These are phyloP conservation scores for Rhizopogon vesiculosus DNA, from an alignment of 768 basidiomycete genomes.

Conservation along the genomic window DNA sequence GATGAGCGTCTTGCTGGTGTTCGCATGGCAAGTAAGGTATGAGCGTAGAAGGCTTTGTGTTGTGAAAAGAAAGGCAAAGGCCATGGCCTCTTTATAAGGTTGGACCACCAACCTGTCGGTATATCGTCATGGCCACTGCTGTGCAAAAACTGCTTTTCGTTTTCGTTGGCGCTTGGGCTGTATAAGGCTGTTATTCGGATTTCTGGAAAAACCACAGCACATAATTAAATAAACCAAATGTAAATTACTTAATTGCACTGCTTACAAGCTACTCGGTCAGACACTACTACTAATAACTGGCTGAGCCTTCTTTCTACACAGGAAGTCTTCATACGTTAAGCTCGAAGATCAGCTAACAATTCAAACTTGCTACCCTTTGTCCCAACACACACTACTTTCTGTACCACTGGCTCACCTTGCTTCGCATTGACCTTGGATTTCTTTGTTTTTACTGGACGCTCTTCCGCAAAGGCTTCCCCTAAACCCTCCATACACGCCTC, in stretches of 20 bases:
- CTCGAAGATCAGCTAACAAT: slow-evolving; percentile 36
- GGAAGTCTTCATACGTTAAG: slow-evolving; percentile 13
- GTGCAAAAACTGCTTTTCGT: too few relatives aligned
- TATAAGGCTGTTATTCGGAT: too few relatives aligned
- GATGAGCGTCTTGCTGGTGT: slow-evolving; percentile 11
- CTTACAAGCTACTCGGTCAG: too few relatives aligned
- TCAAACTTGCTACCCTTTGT: slow-evolving; percentile 32
- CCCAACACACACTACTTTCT: slow-evolving; percentile 21
- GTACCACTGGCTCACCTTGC: not conserved
- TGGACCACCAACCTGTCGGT: too few relatives aligned
- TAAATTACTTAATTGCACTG: too few relatives aligned
- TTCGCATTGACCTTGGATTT: slow-evolving; percentile 21
- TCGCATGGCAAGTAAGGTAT: not conserved
- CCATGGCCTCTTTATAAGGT: not conserved
- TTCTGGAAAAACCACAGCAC: too few relatives aligned
- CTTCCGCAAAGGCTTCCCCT: slow-evolving; percentile 43
- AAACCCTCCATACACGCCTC: slow-evolving; percentile 43
- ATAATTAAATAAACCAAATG: too few relatives aligned
- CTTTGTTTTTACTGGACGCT: slow-evolving; percentile 41
- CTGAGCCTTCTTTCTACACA: not conserved
- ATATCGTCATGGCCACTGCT: too few relatives aligned
- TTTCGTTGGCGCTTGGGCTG: too few relatives aligned
- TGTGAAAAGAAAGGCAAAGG: not conserved
- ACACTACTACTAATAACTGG: too few relatives aligned
- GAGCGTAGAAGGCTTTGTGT: not conserved